phyloP scores from a whole-genome alignment of 331 rosid species.

The Malus hybrid region DNA sequence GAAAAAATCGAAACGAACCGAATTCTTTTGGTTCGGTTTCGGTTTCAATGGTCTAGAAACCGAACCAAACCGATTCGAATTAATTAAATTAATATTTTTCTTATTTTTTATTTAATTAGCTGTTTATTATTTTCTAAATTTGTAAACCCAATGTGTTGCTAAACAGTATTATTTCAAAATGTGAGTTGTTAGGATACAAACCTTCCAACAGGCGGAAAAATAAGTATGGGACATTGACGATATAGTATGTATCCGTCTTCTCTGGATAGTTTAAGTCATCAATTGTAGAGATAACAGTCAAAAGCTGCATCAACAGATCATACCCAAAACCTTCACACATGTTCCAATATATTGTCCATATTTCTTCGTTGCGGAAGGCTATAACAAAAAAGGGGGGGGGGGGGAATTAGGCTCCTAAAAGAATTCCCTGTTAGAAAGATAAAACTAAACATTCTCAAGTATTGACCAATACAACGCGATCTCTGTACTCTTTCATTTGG shows the following conservation, averaged over 20 bases:
- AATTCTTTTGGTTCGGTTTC: too few species aligned
- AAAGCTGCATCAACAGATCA: conserved; percentile 50
- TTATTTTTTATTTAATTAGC: too few species aligned
- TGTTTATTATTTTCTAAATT: too few species aligned
- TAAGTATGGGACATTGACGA: conserved; percentile 78
- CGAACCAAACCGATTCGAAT: too few species aligned
- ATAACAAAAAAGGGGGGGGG: conserved; percentile 15
- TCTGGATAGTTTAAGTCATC: conserved; percentile 98
- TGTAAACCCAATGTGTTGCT: too few species aligned
- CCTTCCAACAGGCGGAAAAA: conserved; percentile 99
- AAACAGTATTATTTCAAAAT: neutral
- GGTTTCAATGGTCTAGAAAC: too few species aligned
- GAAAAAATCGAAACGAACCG: too few species aligned
- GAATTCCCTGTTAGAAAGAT: neutral
- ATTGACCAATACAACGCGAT: conserved; percentile 73
- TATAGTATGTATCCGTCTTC: conserved; percentile 81
- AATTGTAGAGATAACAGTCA: conserved; percentile 79
- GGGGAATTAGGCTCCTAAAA: conserved; percentile 10
- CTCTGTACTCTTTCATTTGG: conserved; percentile 91
- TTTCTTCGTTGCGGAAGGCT: conserved; percentile 75
- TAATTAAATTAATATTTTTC: too few species aligned
- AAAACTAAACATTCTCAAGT: neutral
- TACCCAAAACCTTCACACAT: conserved; percentile 69
- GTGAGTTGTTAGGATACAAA: conserved; percentile 19
- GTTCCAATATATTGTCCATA: conserved; percentile 69